Evolutionary conservation across 495 filamentous ascomycete genomes (phyloP), one percentile per base, ranked within the genome.

Genomic region (Neurospora pannonica): DNA sequence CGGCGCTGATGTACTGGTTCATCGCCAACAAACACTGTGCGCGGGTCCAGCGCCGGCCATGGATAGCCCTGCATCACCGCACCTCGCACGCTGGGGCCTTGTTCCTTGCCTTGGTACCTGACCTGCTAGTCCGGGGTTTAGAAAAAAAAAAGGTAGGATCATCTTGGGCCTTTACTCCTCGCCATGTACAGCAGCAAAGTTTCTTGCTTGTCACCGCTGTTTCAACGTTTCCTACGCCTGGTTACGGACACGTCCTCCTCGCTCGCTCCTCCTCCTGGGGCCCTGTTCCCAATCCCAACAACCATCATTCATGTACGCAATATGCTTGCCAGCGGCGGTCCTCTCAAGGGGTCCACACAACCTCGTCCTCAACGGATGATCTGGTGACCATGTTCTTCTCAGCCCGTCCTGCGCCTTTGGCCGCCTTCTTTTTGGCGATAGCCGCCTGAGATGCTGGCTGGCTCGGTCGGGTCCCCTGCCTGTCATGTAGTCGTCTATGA

Each of bases 351-450:
- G 78, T 82, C 77, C 76, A 80, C 80, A 80, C 81, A 75, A 76
- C 54, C 28, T 67, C 54, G 54, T 67, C 54, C 54, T 75, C 76
- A 80, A 82, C 79, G 79, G 76, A 75, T 81, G 80, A 81, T 77
- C 81, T 71, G 78, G 79, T 82, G 81, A 82, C 81, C 81, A 75
- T 67, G 24, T 74, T 73, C 43, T 70, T 77, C 75, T 78, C 78
- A 81, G 79, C 81, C 78, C 73, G 80, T 75, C 71, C 77, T 34
- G 77, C 71, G 71, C 77, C 76, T 77, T 77, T 74, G 74, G 72
- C 46, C 73, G 74, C 34, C 71, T 75, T 75, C 48, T 69, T 38
- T 75, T 71, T 67, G 54, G 28, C 28, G 54, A 67, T 67, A 67
- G 54, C 54, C 54, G 54, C 54, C 24, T 17, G 54, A 62, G 54